Conservation (phyloP, 225 moss, liverwort and hornwort species). For the Polytrichum commune region DNA sequence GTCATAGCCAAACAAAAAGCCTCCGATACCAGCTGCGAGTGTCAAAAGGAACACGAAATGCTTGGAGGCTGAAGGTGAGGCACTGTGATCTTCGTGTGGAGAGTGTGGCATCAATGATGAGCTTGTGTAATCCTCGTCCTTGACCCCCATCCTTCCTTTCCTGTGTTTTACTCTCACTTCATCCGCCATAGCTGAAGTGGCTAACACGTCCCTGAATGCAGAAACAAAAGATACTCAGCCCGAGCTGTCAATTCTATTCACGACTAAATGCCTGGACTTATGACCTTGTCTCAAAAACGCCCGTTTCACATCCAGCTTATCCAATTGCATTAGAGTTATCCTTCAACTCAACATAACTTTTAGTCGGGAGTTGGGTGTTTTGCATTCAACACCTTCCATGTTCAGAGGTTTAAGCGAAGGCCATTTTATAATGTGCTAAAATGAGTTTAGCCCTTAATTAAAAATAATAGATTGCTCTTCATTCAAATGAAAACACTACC, state of each 20-base stretch:
- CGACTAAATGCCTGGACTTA: not conserved
- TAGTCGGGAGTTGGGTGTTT: too few species aligned
- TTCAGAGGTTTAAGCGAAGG: too few species aligned
- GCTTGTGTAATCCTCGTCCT: slow-evolving; percentile 11
- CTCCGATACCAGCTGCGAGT: slow-evolving; percentile 83
- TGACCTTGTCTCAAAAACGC: too few species aligned
- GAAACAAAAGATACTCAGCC: not conserved
- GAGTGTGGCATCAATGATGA: slow-evolving; percentile 4
- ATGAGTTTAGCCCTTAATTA: too few species aligned
- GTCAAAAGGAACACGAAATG: slow-evolving; percentile 34
- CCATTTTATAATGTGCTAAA: too few species aligned
- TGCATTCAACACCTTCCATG: too few species aligned
- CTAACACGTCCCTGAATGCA: not conserved
- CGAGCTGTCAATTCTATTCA: too few species aligned
- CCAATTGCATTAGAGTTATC: too few species aligned
- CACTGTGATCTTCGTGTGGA: slow-evolving; percentile 3
- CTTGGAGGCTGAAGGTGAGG: slow-evolving; percentile 16
- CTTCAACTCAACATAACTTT: too few species aligned
- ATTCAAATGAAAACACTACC: too few species aligned
- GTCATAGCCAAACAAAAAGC: slow-evolving; percentile 91
- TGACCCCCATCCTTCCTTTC: slow-evolving; percentile 1
- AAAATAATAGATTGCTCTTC: too few species aligned
- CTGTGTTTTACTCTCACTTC: slow-evolving; percentile 1
- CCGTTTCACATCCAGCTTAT: too few species aligned
- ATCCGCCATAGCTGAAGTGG: slow-evolving; percentile 5